Evolutionary conservation across 192 early-diverging fungal genomes (phyloP).

Genomic region (Spizellomyces punctatus): DNA sequence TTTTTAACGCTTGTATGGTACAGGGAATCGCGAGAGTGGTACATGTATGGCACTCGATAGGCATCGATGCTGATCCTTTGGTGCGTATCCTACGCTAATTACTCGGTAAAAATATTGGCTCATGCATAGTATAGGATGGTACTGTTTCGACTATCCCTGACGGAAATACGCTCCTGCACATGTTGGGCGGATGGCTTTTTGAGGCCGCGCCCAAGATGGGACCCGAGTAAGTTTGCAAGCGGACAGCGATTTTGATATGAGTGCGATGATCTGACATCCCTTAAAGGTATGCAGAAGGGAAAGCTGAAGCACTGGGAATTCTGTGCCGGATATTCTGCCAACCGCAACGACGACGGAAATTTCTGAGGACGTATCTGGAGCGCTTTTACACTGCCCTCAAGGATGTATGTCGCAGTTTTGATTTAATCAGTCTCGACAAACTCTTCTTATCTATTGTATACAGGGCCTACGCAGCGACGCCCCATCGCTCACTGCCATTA

Average conservation of each 20-base stretch:
- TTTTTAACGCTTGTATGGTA: too few species aligned
- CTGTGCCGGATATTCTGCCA: conserved; percentile 77
- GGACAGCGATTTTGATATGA: conserved; percentile 16
- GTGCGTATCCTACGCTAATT: neutral
- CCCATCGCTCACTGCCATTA: conserved; percentile 66
- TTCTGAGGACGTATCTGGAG: conserved; percentile 68
- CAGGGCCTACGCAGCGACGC: conserved; percentile 61
- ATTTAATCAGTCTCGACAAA: neutral
- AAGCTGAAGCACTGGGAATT: conserved; percentile 70
- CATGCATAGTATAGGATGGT: too few species aligned
- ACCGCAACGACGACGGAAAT: conserved; percentile 59
- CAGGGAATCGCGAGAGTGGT: conserved; percentile 49
- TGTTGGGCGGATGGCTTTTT: conserved; percentile 84
- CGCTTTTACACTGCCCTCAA: conserved; percentile 70
- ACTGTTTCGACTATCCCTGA: conserved; percentile 39
- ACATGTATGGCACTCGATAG: conserved; percentile 45
- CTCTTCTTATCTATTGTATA: neutral
- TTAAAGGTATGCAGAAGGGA: conserved; percentile 56
- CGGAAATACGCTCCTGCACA: conserved; percentile 77
- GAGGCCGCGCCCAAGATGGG: conserved; percentile 50
- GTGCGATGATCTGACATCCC: conserved; percentile 11
- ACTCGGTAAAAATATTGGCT: too few species aligned
- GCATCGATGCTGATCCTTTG: conserved; percentile 7
- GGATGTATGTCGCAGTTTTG: conserved; percentile 31
- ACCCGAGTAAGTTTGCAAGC: conserved; percentile 31